These are phyloP conservation scores for Russula abietina DNA, from an alignment of 768 basidiomycete species.

Conservation along the genomic window DNA sequence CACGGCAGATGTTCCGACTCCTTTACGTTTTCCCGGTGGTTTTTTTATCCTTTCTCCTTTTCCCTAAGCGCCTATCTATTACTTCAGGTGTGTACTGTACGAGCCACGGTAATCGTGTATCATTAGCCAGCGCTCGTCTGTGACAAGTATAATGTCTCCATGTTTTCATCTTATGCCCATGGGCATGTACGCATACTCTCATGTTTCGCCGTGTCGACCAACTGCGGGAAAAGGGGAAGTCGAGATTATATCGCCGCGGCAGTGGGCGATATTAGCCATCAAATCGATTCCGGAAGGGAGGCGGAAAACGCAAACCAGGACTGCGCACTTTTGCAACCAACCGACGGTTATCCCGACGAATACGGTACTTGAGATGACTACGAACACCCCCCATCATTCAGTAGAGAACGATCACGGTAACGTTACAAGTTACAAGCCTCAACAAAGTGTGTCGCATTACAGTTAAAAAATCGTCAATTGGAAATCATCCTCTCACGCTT, in stretches of 20 bases:
- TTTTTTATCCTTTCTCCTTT: background rate
- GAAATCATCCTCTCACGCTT: no score
- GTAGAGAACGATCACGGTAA: no score
- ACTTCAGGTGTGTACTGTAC: slow-evolving; percentile 19
- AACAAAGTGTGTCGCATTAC: no score
- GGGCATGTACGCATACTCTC: no score
- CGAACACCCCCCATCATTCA: background rate
- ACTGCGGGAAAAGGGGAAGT: no score
- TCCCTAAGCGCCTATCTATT: slow-evolving; percentile 21
- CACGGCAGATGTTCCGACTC: background rate
- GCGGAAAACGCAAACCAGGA: background rate
- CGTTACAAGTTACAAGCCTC: no score
- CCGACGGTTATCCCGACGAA: background rate
- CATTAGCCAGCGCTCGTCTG: slow-evolving; percentile 20
- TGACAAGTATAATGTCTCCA: slow-evolving; percentile 20
- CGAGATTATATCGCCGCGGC: background rate
- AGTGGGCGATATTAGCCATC: background rate
- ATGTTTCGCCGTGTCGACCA: no score
- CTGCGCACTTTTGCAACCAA: background rate
- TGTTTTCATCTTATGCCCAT: no score
- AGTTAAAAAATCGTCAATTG: no score
- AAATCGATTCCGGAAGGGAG: background rate
- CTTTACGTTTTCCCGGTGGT: background rate
- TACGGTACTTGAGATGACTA: background rate
- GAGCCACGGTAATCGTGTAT: slow-evolving; percentile 22